phyloP scores from a whole-genome alignment of 345 rosid species.

The Gynandropsis gynandra region DNA sequence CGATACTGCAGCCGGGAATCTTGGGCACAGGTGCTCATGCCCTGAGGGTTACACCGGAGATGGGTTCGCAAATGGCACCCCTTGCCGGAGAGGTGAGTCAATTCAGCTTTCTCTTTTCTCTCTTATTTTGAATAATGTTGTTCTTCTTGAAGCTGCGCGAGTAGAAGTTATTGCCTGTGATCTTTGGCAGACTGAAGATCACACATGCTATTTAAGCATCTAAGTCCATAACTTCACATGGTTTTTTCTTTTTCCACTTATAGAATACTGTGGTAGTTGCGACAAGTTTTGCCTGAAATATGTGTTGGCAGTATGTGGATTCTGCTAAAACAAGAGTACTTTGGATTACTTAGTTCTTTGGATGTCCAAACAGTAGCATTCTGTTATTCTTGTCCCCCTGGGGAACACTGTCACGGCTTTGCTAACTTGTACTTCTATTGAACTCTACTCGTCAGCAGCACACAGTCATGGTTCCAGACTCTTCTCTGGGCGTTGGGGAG shows the following conservation, averaged over 20 bases:
- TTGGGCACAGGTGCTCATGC: slow-evolving; percentile 57
- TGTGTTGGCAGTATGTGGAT: too few relatives aligned
- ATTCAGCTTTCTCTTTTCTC: slow-evolving; percentile 2
- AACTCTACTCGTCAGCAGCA: slow-evolving; percentile 23
- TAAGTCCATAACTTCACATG: too few relatives aligned
- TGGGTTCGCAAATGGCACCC: slow-evolving; percentile 39
- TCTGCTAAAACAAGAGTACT: too few relatives aligned
- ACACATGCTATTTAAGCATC: too few relatives aligned
- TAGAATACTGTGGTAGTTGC: too few relatives aligned
- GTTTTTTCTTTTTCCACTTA: too few relatives aligned
- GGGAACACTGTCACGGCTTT: slow-evolving; percentile 1
- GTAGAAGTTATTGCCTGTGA: not conserved
- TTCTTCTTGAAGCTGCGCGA: not conserved
- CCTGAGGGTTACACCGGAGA: slow-evolving; percentile 44
- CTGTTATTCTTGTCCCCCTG: slow-evolving; percentile 5
- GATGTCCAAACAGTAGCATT: not conserved
- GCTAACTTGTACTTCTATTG: slow-evolving; percentile 13
- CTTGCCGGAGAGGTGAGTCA: slow-evolving; percentile 72
- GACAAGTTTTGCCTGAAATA: too few relatives aligned
- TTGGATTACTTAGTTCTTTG: not conserved
- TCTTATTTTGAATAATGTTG: not conserved
- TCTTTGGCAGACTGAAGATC: too few relatives aligned
- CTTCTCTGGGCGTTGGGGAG: slow-evolving; percentile 35
- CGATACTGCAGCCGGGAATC: slow-evolving; percentile 2
- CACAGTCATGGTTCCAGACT: slow-evolving; percentile 38